A percentile compares a stretch with the other conserved stretches of the same genome.
phyloP scores from a whole-genome alignment of 2,329 filamentous ascomycete species.

The Apiospora marii region DNA sequence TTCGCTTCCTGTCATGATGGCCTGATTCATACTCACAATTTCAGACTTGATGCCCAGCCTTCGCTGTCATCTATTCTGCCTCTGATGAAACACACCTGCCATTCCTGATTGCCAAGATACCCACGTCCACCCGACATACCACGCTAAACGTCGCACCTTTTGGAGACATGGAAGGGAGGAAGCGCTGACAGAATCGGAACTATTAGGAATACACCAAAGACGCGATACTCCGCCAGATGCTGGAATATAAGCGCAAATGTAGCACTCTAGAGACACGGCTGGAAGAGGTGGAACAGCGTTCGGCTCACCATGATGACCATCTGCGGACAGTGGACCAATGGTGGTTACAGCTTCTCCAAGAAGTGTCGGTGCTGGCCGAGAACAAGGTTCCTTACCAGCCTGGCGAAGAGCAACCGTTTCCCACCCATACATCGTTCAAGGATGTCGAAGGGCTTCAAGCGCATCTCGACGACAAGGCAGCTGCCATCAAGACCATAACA shows the following conservation, averaged over 20 bases:
- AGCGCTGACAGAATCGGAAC: conserved; percentile 47
- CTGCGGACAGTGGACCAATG: conserved; percentile 89
- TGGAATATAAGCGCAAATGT: conserved; percentile 94
- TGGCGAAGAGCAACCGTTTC: conserved; percentile 55
- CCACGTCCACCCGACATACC: conserved; percentile 36
- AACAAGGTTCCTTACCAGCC: conserved; percentile 44
- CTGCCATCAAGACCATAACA: conserved; percentile 78
- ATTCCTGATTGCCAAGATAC: conserved; percentile 34
- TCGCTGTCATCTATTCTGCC: conserved; percentile 37
- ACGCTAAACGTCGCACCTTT: conserved; percentile 27
- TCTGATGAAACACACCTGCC: conserved; percentile 31
- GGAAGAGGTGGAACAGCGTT: conserved; percentile 79
- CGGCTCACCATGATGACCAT: conserved; percentile 89
- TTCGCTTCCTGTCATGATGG: conserved; percentile 16
- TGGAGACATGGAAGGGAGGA: conserved; percentile 9
- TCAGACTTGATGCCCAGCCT: conserved; percentile 44
- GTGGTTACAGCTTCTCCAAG: conserved; percentile 82
- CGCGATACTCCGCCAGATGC: conserved; percentile 96
- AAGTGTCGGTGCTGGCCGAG: background rate
- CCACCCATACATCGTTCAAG: conserved; percentile 68
- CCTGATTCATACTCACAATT: conserved; percentile 42
- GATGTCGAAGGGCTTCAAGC: conserved; percentile 77
- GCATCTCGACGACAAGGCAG: conserved; percentile 79
- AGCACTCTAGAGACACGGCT: conserved; percentile 81
- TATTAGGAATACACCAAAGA: conserved; percentile 89